Percentiles rank a stretch among this genome's conserved stretches.
Conservation (phyloP, 768 basidiomycete species). For the Mycena pura region DNA sequence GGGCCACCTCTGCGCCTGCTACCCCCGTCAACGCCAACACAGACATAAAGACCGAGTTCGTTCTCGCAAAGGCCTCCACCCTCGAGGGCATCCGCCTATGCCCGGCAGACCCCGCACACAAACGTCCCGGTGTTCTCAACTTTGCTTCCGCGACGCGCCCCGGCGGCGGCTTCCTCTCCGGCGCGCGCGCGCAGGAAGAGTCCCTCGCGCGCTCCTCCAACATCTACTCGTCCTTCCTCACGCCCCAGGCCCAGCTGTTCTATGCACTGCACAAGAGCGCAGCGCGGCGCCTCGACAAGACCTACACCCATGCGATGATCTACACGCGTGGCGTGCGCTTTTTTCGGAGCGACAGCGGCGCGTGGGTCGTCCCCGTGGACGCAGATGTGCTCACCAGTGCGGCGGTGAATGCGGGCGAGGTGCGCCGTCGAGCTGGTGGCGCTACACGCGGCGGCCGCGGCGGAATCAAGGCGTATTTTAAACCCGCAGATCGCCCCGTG, state of each 20-base stretch:
- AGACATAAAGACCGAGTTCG: slow-evolving; percentile 44
- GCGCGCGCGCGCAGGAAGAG: slow-evolving; percentile 66
- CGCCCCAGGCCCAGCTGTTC: slow-evolving; percentile 50
- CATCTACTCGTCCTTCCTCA: slow-evolving; percentile 56
- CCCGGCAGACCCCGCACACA: slow-evolving; percentile 26
- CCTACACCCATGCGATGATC: slow-evolving; percentile 63
- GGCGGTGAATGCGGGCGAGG: slow-evolving; percentile 63
- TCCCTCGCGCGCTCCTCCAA: slow-evolving; percentile 63
- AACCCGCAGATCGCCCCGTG: background rate
- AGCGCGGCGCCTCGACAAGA: slow-evolving; percentile 43
- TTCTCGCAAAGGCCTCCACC: slow-evolving; percentile 50
- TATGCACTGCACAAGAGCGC: slow-evolving; percentile 52
- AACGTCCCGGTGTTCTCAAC: slow-evolving; percentile 60
- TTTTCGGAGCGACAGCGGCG: slow-evolving; percentile 56
- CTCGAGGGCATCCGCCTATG: slow-evolving; percentile 48
- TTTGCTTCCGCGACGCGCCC: slow-evolving; percentile 63
- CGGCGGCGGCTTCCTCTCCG: slow-evolving; percentile 60
- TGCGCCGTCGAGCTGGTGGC: slow-evolving; percentile 36
- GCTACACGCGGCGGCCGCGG: background rate
- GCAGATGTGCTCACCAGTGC: slow-evolving; percentile 59
- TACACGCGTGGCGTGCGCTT: slow-evolving; percentile 57
- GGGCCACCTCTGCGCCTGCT: slow-evolving; percentile 32
- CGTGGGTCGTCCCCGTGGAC: slow-evolving; percentile 49
- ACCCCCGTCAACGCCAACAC: slow-evolving; percentile 10
- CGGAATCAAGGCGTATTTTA: slow-evolving; percentile 15